Base-by-base conservation (phyloP, 2,329 filamentous ascomycete species). In the Neofusicoccum parvum region DNA sequence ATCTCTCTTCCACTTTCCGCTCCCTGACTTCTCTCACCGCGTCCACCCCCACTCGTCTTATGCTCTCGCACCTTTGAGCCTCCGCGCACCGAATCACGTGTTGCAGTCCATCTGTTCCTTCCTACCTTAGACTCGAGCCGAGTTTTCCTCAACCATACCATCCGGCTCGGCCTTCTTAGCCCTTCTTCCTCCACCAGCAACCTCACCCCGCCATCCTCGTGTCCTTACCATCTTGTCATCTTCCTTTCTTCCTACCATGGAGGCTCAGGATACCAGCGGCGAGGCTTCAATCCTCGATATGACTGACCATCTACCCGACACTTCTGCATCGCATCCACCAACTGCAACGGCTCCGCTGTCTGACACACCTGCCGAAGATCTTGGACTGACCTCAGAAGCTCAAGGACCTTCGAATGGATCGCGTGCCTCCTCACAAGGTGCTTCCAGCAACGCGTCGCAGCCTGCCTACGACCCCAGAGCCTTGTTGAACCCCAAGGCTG, bases 401-500 rank as follows among this genome's bases (percentile, higher is more conserved):
- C 62, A 43, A 51, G 27, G 14, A 1, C 12, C 48, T 15, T 14
- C 48, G 12, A 9, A 12, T 7, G 15, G 27, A 5, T 20, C 56
- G 1, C 56, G 27, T 2, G n/a, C 27, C 27, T 48, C 56, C 0
- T 59, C 54, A 10, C 54, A 56, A 58, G 7, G 17, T 23, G 45
- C 48, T 32, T 36, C 48, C 69, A 68, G 49, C 51, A 34, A 15
- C 67, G 20, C 54, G 2, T 48, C 41, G 1, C 6, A 41, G 53
- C 12, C 45, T 5, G 12, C 39, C 6, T 76, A 68, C 49, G 71
- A 78, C 32, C 74, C 76, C 0, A 70, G 71, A 32, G 69, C 72
- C 6, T 68, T 79, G 10, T 72, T 79, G 36, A 76, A 78, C 56
- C 76, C 76, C 2, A 75, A 71, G 56, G 68, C 73, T 9, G 62